Base-by-base conservation (phyloP, 768 basidiomycete species). In the Tephrocybe rancida region DNA sequence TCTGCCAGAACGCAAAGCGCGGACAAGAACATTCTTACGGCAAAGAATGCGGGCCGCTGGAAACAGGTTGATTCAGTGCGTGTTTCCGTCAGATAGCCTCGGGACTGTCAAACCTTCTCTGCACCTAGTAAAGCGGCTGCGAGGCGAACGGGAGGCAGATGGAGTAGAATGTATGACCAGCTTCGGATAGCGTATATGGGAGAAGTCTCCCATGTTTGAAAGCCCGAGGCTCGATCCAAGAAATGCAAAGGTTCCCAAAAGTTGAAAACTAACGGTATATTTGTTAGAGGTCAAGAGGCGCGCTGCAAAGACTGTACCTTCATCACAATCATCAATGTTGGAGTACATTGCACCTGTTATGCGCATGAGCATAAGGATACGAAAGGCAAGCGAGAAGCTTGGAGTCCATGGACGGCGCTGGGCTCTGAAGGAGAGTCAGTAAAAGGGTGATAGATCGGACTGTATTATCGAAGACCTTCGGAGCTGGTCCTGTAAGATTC, bases 191-290 rank as follows among this genome's bases (percentile, higher is more conserved):
- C 86, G 66, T 87, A 97, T 48, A 80, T 73, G 10, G 97, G 95
- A 8, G 95, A 90, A 5, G 92, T 84, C 67, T 99, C 97, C 97
- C 97, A 99, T 0, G 97, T 98, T 71, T 98, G 96, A 70, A 99
- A 98, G 7, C 91, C 97, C 55, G 86, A 78, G 22, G 92, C 93
- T 52, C 85, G 75, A 54, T 87, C 83, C 52, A 97, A 77, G 65
- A 95, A 95, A 72, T 99, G 97, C 14, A 99, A 74, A 18, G 97
- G 97, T 66, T 98, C 97, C 93, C 93, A 98, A 70, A 97, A 99
- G 72, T 99, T 99, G 81, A 87, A 99, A 11, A 97, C 97, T 99
- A 48, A 26, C 11, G 19, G 46, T 46, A 22, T 24, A 56, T 48
- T 13, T 24, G 38, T 44, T 21, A 49, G 46, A 41, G 19, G 35